These are phyloP conservation scores for Xylariaceae sp. DNA, from an alignment of 2,329 filamentous ascomycete species.

Conservation along the genomic window DNA sequence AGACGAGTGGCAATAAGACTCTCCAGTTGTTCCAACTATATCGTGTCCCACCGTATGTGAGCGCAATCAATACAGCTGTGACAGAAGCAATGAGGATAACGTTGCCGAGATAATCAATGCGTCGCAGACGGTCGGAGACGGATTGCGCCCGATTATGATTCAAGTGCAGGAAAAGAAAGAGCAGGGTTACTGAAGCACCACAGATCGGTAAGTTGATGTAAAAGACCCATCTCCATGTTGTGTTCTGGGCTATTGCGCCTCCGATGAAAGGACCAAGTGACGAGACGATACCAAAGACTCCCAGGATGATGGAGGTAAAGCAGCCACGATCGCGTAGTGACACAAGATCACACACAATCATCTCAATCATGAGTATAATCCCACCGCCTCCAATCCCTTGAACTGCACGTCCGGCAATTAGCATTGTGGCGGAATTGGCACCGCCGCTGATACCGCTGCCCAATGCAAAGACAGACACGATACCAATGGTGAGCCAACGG, in stretches of 20 bases:
- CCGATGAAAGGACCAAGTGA: constrained; percentile 48
- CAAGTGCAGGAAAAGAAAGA: constrained; percentile 28
- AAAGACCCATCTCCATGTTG: constrained; percentile 46
- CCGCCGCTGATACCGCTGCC: constrained; percentile 45
- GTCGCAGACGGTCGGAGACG: neutral
- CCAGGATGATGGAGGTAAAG: constrained; percentile 33
- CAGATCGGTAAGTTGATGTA: constrained; percentile 57
- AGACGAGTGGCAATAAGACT: constrained; percentile 36
- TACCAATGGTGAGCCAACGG: constrained; percentile 33
- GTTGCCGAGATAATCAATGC: constrained; percentile 31
- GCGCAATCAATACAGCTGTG: constrained; percentile 23
- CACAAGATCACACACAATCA: constrained; percentile 47
- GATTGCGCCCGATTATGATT: neutral
- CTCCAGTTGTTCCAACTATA: constrained; percentile 34
- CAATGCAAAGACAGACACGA: constrained; percentile 41
- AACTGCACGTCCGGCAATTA: constrained; percentile 40
- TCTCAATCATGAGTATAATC: constrained; percentile 41
- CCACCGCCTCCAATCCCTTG: constrained; percentile 42
- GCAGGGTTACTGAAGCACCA: constrained; percentile 33
- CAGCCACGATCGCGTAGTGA: constrained; percentile 43
- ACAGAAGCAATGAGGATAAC: constrained; percentile 33
- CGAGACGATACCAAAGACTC: constrained; percentile 34
- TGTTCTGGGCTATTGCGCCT: constrained; percentile 41
- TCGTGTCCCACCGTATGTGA: constrained; percentile 30
- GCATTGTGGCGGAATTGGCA: constrained; percentile 34